phyloP scores from a whole-genome alignment of 2,329 filamentous ascomycete species.

The Monosporascus sp. region DNA sequence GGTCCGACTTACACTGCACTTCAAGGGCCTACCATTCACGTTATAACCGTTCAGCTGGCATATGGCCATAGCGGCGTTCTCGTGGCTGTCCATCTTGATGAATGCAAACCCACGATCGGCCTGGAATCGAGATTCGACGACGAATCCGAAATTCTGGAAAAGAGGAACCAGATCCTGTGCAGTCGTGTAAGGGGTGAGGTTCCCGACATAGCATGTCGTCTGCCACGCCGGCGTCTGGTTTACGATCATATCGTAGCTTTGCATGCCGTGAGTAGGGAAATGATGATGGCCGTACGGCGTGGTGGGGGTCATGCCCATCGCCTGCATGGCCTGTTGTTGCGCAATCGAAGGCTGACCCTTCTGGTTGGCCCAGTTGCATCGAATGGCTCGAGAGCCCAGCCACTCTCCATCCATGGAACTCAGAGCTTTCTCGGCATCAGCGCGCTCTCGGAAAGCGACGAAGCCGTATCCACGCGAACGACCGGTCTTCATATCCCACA shows the following conservation, averaged over 20 bases:
- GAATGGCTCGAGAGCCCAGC: slow-evolving; percentile 95
- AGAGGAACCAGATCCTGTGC: slow-evolving; percentile 95
- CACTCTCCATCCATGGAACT: slow-evolving; percentile 99
- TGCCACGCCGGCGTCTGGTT: slow-evolving; percentile 96
- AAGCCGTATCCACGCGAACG: slow-evolving; percentile 97
- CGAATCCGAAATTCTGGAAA: slow-evolving; percentile 98
- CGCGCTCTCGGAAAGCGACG: slow-evolving; percentile 90
- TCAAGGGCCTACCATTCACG: slow-evolving; percentile 91
- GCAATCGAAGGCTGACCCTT: slow-evolving; percentile 99
- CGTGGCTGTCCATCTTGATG: slow-evolving; percentile 98
- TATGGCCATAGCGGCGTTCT: slow-evolving; percentile 97
- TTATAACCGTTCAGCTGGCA: slow-evolving; percentile 98
- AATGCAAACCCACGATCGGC: slow-evolving; percentile 97
- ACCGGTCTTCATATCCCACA: slow-evolving; percentile 99
- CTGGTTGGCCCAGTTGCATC: slow-evolving; percentile 99
- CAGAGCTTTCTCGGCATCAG: slow-evolving; percentile 91
- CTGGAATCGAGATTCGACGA: slow-evolving; percentile 96
- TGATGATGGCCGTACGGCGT: slow-evolving; percentile 96
- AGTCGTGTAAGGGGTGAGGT: slow-evolving; percentile 94
- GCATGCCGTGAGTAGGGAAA: slow-evolving; percentile 93
- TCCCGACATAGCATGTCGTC: slow-evolving; percentile 97
- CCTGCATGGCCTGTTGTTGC: slow-evolving; percentile 93
- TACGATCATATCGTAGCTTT: slow-evolving; percentile 96
- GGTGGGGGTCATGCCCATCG: slow-evolving; percentile 97
- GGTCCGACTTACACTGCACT: slow-evolving; percentile 83